These are phyloP conservation scores for Trichophyton equinum DNA, from an alignment of 2,329 filamentous ascomycete genomes.

Conservation along the genomic window DNA sequence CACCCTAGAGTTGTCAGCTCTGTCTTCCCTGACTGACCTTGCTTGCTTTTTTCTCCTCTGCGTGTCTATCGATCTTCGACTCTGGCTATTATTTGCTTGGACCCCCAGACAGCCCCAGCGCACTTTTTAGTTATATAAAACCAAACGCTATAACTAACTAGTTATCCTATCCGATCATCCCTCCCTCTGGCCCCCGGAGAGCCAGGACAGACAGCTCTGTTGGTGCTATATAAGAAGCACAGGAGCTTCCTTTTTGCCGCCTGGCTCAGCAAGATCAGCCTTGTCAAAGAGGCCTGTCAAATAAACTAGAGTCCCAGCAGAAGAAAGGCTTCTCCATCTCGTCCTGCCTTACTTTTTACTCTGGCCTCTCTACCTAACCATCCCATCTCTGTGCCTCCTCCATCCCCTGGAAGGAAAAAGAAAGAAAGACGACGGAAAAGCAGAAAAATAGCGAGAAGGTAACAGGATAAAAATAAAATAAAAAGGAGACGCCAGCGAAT, in stretches of 20 bases:
- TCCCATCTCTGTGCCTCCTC: background rate
- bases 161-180: too few species aligned
- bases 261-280: background rate
- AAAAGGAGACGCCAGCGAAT: background rate
- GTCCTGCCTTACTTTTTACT: background rate
- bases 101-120: background rate
- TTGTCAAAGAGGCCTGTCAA: background rate
- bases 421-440: background rate
- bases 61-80: too few species aligned
- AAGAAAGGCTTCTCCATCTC: background rate
- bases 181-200: too few species aligned
- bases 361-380: background rate
- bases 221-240: too few species aligned
- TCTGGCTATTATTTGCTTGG: background rate
- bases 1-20: background rate
- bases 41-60: too few species aligned
- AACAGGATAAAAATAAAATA: background rate
- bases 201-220: too few species aligned
- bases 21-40: background rate
- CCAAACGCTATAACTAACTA: too few species aligned
- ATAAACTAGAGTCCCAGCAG: background rate
- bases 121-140: too few species aligned
- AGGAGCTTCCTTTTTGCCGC: background rate
- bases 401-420: background rate
- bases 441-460: background rate